Evolutionary conservation across 2,329 filamentous ascomycete species (phyloP), one percentile per base, ranked within the genome.

Genomic region (Laburnicola sp.): DNA sequence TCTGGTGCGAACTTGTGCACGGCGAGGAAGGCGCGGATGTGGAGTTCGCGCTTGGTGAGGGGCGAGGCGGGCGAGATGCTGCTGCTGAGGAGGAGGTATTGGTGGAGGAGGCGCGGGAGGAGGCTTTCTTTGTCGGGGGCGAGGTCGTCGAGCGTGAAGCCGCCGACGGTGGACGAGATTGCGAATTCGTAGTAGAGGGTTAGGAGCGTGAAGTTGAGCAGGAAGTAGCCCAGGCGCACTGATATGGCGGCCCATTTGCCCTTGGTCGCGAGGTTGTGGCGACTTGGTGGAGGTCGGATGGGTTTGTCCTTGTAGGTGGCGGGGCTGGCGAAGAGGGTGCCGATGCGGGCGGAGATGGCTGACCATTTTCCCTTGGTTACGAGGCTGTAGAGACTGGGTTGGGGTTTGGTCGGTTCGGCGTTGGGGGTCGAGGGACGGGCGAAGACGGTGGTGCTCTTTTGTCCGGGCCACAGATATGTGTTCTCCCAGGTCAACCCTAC

Each of bases 401-500:
- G 16, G 34, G 5, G 23, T 45, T 34, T 4, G 26, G 16, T 6
- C 43, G 21, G 16, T 42, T 37, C 21, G 5, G n/a, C 6, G 25
- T 34, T 8, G 45, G 16, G 16, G 16, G 16, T 40, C 21, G 36
- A 48, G 10, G 48, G 48, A 28, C 36, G 45, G 11, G 27, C 28
- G 11, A 28, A 27, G 9, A 39, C 42, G 38, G 38, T 39, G 4
- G 50, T 52, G 22, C 40, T 25, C 22, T 37, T 40, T 16, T 45
- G 27, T 9, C 36, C 50, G 6, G 45, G 50, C 45, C 50, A 53
- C 4, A 53, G 40, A 22, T 45, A 45, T 16, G 50, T 40, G 5
- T 34, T 41, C 30, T 53, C 45, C 50, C 50, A 53, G 1, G 28
- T n/a, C 5, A 40, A 45, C 22, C 45, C 50, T n/a, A 53, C 45